Percentiles rank a stretch among this genome's conserved stretches.
phyloP scores from a whole-genome alignment of 352 stramenopile genomes.

The Globisporangium uncinulatum region DNA sequence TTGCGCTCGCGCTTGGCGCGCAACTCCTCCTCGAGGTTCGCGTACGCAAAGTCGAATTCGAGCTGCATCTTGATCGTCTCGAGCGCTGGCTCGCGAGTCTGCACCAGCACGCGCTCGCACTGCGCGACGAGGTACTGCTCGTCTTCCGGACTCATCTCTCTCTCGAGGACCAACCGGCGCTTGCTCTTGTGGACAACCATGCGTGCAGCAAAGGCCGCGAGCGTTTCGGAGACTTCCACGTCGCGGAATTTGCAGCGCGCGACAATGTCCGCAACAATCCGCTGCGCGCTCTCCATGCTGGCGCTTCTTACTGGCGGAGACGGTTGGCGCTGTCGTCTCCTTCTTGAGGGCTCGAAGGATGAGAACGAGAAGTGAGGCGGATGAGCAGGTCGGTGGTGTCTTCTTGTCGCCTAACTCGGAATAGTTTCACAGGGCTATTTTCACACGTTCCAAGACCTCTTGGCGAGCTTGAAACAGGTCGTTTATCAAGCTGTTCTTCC shows the following conservation, averaged over 20 bases:
- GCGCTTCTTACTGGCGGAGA: neutral
- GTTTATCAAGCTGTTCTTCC: too few relatives aligned
- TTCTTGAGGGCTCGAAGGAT: too few relatives aligned
- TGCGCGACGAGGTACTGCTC: slow-evolving; percentile 72
- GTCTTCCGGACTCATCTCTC: slow-evolving; percentile 61
- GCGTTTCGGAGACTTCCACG: slow-evolving; percentile 82
- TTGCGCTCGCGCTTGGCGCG: slow-evolving; percentile 47
- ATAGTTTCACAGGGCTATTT: too few relatives aligned
- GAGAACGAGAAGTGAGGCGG: too few relatives aligned
- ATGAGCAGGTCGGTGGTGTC: too few relatives aligned
- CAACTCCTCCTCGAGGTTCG: slow-evolving; percentile 75
- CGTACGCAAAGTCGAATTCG: slow-evolving; percentile 90
- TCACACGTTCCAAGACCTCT: too few relatives aligned
- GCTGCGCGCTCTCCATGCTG: slow-evolving; percentile 55
- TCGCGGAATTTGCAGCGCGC: slow-evolving; percentile 65
- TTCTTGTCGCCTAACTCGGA: too few relatives aligned
- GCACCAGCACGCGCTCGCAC: slow-evolving; percentile 69
- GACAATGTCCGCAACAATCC: slow-evolving; percentile 66
- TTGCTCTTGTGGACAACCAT: slow-evolving; percentile 69
- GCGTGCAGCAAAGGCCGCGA: slow-evolving; percentile 80
- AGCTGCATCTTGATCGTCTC: slow-evolving; percentile 96
- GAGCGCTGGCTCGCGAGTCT: slow-evolving; percentile 74
- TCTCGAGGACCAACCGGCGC: slow-evolving; percentile 64
- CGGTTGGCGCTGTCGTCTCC: neutral
- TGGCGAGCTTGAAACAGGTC: too few relatives aligned